Evolutionary conservation across 1,284 basidiomycete genomes (phyloP).

Genomic region (Boletus sp.): DNA sequence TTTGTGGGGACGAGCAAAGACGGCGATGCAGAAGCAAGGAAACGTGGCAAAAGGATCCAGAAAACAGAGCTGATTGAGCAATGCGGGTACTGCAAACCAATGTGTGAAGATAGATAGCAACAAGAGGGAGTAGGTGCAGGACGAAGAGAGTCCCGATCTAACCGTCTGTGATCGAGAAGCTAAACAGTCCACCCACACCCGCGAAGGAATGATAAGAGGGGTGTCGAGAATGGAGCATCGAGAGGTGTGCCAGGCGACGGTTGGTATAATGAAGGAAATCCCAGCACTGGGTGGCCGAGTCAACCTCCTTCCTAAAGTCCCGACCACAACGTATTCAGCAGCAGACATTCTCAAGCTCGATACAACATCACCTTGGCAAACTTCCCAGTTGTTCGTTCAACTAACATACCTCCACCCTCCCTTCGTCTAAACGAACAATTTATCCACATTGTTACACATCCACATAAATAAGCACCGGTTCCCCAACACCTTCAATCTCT

Average conservation of each 20-base stretch:
- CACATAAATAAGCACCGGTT: constrained; percentile 89
- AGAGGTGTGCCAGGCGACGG: constrained; percentile 19
- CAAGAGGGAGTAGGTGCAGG: constrained; percentile 17
- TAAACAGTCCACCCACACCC: constrained; percentile 18
- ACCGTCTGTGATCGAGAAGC: constrained; percentile 17
- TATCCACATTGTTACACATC: constrained; percentile 61
- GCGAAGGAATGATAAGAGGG: constrained; percentile 17
- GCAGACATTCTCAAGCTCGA: constrained; percentile 16
- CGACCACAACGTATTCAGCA: constrained; percentile 17
- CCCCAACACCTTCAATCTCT: constrained; percentile 92
- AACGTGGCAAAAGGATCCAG: constrained; percentile 22
- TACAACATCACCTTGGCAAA: constrained; percentile 30
- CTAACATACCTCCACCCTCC: constrained; percentile 15
- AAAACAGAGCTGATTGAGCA: constrained; percentile 23
- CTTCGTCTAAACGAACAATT: constrained; percentile 20
- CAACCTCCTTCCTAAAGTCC: constrained; percentile 22
- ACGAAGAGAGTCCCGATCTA: constrained; percentile 21
- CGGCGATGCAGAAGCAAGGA: constrained; percentile 22
- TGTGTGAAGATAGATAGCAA: constrained; percentile 27
- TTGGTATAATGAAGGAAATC: constrained; percentile 32
- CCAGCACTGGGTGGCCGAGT: constrained; percentile 25
- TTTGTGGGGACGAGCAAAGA: constrained; percentile 21
- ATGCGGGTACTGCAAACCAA: constrained; percentile 26
- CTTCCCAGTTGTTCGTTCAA: constrained; percentile 13
- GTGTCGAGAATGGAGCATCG: no score